Conservation (phyloP, 257 asterid genomes). For the Nyctanthes arbortristis region DNA sequence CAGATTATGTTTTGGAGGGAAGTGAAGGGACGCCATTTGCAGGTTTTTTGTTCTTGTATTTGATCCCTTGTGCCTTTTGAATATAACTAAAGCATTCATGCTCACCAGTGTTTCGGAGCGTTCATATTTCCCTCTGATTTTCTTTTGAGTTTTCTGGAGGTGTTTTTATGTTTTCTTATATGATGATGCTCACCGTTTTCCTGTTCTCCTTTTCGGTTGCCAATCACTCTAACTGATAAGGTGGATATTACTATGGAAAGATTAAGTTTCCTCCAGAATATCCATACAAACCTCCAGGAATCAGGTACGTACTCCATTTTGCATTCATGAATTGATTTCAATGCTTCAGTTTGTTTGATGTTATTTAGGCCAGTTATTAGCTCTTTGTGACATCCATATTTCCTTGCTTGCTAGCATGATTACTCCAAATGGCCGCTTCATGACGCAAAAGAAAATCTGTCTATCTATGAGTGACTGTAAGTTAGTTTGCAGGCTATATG, state of each 20-base stretch:
- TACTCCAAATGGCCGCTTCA: constrained; percentile 84
- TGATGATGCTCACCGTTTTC: constrained; percentile 21
- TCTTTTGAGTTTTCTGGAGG: constrained; percentile 9
- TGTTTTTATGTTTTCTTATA: background rate
- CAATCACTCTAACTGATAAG: constrained; percentile 33
- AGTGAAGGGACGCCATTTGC: constrained; percentile 98
- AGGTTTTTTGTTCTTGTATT: constrained; percentile 55
- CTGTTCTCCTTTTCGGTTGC: constrained; percentile 9
- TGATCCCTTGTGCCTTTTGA: constrained; percentile 10
- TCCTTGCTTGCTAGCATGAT: constrained; percentile 63
- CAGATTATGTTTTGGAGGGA: constrained; percentile 99
- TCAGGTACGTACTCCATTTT: constrained; percentile 50
- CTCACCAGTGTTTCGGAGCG: constrained; percentile 5
- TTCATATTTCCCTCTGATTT: constrained; percentile 18
- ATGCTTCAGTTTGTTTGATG: background rate
- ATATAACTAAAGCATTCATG: constrained; percentile 10
- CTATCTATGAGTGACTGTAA: constrained; percentile 92
- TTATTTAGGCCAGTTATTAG: constrained; percentile 12
- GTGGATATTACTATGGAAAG: constrained; percentile 97
- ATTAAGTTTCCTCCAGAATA: constrained; percentile 96
- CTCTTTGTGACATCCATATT: constrained; percentile 19
- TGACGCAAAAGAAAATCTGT: constrained; percentile 90
- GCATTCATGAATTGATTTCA: constrained; percentile 3
- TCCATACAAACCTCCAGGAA: constrained; percentile 94
- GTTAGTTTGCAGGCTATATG: constrained; percentile 28